These are phyloP conservation scores for Phialophora expanda DNA, from an alignment of 2,329 filamentous ascomycete genomes.

Conservation along the genomic window DNA sequence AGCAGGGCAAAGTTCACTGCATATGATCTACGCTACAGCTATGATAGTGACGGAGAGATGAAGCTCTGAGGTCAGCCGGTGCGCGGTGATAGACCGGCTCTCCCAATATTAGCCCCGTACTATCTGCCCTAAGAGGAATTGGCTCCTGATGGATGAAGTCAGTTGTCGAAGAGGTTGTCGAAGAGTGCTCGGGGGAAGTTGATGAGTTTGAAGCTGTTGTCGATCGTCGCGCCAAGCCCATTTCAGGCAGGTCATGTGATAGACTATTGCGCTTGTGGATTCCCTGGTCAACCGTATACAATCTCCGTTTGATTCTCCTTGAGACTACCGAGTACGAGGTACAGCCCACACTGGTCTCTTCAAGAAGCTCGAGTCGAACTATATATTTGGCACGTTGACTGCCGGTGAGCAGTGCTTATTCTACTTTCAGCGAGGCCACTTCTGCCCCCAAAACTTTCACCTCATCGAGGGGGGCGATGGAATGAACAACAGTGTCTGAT, in stretches of 20 bases:
- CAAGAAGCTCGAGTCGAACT: no score
- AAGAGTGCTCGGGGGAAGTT: background rate
- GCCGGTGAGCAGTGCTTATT: background rate
- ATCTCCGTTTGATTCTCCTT: background rate
- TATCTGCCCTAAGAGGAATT: background rate
- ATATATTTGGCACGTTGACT: no score
- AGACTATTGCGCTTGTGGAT: background rate
- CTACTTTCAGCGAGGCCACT: background rate
- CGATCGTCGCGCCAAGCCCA: background rate
- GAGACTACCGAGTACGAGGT: no score
- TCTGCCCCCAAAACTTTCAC: background rate
- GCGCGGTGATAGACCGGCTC: background rate
- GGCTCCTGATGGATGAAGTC: background rate
- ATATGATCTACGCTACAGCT: slow-evolving; percentile 13
- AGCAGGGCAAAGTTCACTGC: background rate
- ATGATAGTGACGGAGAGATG: background rate
- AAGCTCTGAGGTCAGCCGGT: background rate
- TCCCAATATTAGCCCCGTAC: background rate
- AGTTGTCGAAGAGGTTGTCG: background rate
- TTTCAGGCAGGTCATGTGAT: background rate
- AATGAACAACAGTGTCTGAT: background rate
- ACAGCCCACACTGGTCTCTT: no score
- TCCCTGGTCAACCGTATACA: background rate
- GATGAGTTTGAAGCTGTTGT: background rate
- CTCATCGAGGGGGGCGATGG: slow-evolving; percentile 3